These are phyloP conservation scores for Wickerhamiella sorbophila DNA, from an alignment of 805 yeast genomes.

Conservation along the genomic window DNA sequence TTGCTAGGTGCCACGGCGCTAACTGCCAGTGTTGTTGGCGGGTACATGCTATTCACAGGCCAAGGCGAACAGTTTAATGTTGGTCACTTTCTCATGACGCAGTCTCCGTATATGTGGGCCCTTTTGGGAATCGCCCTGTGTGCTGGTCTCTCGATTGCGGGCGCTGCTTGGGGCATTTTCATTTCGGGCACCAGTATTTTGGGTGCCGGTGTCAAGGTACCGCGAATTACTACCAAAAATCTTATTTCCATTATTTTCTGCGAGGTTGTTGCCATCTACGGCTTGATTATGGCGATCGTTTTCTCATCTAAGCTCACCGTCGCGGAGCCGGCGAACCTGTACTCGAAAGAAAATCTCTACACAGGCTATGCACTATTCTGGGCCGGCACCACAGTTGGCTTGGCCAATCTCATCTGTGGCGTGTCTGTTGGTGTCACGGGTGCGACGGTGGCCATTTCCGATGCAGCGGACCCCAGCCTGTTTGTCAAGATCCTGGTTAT, in stretches of 20 bases:
- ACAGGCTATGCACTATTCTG: constrained; percentile 93
- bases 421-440: constrained; percentile 95
- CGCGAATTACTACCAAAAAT: constrained; percentile 93
- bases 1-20: constrained; percentile 8
- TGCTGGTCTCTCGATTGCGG: constrained; percentile 87
- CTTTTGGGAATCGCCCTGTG: constrained; percentile 76
- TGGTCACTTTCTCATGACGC: constrained; percentile 68
- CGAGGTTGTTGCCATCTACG: constrained; percentile 98
- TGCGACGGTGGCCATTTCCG: constrained; percentile 95
- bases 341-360: constrained; percentile 72
- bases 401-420: constrained; percentile 90
- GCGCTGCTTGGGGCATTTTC: constrained; percentile 99
- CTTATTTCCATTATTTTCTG: constrained; percentile 94
- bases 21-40: constrained; percentile 13
- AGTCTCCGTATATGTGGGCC: constrained; percentile 98
- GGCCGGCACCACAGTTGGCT: constrained; percentile 96
- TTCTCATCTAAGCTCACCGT: constrained; percentile 75
- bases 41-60: constrained; percentile 55
- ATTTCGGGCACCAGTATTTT: constrained; percentile 86
- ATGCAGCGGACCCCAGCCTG: constrained; percentile 90
- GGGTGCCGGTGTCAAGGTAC: constrained; percentile 98
- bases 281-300: constrained; percentile 93
- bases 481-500: constrained; percentile 93
- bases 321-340: constrained; percentile 45
- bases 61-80: constrained; percentile 85